Percentiles rank a stretch among this genome's conserved stretches.
phyloP scores from a whole-genome alignment of 345 rosid species.

The Carallia brachiata region DNA sequence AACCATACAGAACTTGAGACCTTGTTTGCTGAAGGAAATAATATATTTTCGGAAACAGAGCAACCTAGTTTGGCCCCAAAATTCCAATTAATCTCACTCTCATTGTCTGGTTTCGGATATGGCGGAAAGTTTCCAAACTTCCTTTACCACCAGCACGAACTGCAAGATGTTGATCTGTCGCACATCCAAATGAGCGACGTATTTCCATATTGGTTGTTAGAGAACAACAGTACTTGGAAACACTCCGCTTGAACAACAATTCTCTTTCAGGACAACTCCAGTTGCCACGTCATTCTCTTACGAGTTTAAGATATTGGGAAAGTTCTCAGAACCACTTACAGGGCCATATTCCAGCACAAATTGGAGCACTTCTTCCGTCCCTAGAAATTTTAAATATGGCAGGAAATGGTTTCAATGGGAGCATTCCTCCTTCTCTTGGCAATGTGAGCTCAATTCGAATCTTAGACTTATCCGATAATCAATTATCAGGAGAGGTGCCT shows the following conservation, averaged over 20 bases:
- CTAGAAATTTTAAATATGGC: background rate
- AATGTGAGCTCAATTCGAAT: background rate
- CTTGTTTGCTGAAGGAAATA: background rate
- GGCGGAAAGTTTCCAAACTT: slow-evolving; percentile 14
- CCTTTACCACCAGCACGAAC: slow-evolving; percentile 8
- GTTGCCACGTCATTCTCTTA: background rate
- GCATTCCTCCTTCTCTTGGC: background rate
- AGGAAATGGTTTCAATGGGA: background rate
- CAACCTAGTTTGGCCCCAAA: background rate
- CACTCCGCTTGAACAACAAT: background rate
- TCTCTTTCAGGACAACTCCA: background rate
- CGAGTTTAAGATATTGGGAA: background rate
- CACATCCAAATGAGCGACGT: background rate
- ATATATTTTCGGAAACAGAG: background rate
- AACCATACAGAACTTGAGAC: background rate
- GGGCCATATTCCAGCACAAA: background rate
- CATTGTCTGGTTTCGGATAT: background rate
- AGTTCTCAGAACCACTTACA: background rate
- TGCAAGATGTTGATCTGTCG: slow-evolving; percentile 12
- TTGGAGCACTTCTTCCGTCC: background rate
- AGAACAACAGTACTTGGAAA: slow-evolving; percentile 17
- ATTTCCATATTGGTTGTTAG: slow-evolving; percentile 23
- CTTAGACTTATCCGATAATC: background rate
- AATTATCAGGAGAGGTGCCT: background rate
- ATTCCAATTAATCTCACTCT: background rate